Evolutionary conservation across 2,329 filamentous ascomycete species (phyloP).

Genomic region (Beauveria scarabaeidicola): DNA sequence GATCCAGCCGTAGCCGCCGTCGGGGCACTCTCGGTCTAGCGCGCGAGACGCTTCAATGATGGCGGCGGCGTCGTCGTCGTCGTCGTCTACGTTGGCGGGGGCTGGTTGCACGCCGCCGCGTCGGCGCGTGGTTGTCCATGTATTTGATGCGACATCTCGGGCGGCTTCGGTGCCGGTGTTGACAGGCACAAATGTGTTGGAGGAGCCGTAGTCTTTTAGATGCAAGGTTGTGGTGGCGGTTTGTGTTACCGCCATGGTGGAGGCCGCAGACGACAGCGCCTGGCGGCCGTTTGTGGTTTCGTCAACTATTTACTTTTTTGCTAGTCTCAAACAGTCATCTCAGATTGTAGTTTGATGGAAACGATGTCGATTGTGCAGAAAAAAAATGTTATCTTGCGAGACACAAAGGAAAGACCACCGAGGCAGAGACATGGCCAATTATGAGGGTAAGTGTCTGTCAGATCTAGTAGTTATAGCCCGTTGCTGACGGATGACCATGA

Average conservation of each 20-base stretch:
- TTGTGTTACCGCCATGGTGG: not conserved
- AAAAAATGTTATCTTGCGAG: no score
- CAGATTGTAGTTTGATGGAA: no score
- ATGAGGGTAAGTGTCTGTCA: no score
- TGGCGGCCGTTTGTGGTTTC: not conserved
- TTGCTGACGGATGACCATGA: not conserved
- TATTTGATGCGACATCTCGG: not conserved
- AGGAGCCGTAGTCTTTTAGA: not conserved
- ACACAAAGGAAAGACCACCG: not conserved
- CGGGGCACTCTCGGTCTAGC: constrained; percentile 34
- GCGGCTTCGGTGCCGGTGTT: not conserved
- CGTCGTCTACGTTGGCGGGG: not conserved
- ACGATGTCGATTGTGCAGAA: no score
- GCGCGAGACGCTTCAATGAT: constrained; percentile 30
- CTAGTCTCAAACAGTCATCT: no score
- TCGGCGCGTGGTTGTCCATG: not conserved
- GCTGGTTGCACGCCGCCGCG: not conserved
- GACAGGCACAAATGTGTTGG: not conserved
- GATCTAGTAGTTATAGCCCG: not conserved
- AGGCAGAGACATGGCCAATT: not conserved
- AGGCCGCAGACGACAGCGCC: not conserved
- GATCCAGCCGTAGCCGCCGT: constrained; percentile 44
- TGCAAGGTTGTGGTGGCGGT: not conserved
- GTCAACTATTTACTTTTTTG: no score
- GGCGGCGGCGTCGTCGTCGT: constrained; percentile 3